Conservation (phyloP, 331 rosid species). For the Cucumis variabilis region DNA sequence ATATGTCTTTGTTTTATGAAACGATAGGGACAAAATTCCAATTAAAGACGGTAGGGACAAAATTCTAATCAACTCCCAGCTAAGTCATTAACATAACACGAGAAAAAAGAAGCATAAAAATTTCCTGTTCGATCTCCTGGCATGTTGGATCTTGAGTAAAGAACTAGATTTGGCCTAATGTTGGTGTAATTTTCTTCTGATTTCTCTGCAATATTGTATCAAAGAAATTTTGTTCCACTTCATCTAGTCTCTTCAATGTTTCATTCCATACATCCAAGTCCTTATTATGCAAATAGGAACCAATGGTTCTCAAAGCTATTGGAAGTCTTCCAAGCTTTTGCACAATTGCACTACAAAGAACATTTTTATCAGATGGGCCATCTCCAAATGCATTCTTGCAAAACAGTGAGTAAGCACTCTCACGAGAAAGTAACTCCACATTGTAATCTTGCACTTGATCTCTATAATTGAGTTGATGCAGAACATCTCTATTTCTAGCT, state of each 20-base stretch:
- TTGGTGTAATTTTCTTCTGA: background rate
- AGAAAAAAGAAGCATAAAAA: too few species aligned
- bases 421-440: background rate
- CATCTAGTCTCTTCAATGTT: background rate
- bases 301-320: conserved; percentile 3
- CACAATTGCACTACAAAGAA: background rate
- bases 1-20: conserved; percentile 15
- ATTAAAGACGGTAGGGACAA: background rate
- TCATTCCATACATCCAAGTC: background rate
- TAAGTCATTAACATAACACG: too few species aligned
- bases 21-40: too few species aligned
- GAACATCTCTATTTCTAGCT: background rate
- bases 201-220: background rate
- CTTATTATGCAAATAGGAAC: background rate
- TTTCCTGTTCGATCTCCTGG: too few species aligned
- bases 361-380: background rate
- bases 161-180: too few species aligned
- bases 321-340: background rate
- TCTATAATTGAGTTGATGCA: background rate
- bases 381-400: background rate
- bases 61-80: too few species aligned
- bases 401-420: background rate
- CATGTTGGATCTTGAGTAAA: too few species aligned
- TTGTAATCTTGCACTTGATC: background rate
- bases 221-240: background rate